These are phyloP conservation scores for Warburgia ugandensis DNA, from an alignment of 164 flowering plant species.

Conservation along the genomic window DNA sequence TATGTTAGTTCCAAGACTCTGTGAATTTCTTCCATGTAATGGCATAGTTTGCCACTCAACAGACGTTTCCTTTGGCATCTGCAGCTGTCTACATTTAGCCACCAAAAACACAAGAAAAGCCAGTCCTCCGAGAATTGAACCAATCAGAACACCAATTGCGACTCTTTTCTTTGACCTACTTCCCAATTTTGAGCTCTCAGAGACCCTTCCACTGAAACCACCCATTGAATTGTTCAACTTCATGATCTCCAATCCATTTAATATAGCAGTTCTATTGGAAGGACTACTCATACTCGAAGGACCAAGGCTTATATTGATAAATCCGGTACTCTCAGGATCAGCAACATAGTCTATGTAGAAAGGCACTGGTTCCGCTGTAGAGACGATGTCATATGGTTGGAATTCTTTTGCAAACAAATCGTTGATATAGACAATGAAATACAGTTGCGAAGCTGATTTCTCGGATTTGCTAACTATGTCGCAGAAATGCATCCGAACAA, in stretches of 20 bases:
- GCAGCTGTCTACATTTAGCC: conserved; percentile 29
- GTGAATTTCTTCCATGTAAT: conserved; percentile 34
- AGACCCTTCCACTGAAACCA: not conserved
- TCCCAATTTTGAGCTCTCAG: conserved; percentile 3
- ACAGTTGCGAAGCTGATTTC: conserved; percentile 31
- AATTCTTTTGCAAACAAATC: conserved; percentile 41
- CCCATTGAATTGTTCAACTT: conserved; percentile 26
- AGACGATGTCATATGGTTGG: conserved; percentile 35
- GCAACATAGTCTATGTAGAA: conserved; percentile 54
- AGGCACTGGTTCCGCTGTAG: conserved; percentile 46
- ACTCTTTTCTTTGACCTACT: conserved; percentile 19
- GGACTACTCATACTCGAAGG: conserved; percentile 46
- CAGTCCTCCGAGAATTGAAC: conserved; percentile 38
- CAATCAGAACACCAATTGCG: conserved; percentile 28
- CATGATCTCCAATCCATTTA: conserved; percentile 90
- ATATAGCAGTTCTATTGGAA: conserved; percentile 42
- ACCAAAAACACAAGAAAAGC: conserved; percentile 19
- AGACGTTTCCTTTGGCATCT: conserved; percentile 25
- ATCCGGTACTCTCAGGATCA: conserved; percentile 26
- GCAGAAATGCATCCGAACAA: conserved; percentile 82
- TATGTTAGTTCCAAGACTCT: conserved; percentile 19
- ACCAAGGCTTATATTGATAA: conserved; percentile 43
- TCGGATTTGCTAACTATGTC: conserved; percentile 62
- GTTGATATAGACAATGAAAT: conserved; percentile 59
- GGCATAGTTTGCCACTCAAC: conserved; percentile 53